A percentile compares a stretch with the other conserved stretches of the same genome.
Evolutionary conservation across 305 asterid genomes (phyloP).

Genomic region (Fraxinus nigra): DNA sequence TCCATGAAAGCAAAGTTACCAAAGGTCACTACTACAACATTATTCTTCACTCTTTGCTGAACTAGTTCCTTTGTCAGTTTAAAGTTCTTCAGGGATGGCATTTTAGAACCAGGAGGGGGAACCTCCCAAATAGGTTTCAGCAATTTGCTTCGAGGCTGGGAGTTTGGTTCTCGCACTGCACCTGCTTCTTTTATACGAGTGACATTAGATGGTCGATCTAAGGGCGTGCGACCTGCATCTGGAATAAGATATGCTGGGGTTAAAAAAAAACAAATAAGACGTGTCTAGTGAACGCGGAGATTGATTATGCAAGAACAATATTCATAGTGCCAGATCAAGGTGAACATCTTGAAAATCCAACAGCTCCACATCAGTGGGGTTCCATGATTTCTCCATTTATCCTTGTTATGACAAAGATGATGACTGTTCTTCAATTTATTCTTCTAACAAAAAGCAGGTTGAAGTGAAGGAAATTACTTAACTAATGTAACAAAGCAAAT

Average conservation of each 20-base stretch:
- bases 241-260: conserved; percentile 29
- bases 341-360: neutral
- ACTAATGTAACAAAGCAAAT: neutral
- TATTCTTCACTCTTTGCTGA: conserved; percentile 72
- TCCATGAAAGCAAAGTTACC: conserved; percentile 99
- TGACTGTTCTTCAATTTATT: neutral
- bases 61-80: conserved; percentile 72
- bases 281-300: neutral
- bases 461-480: neutral
- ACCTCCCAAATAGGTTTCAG: conserved; percentile 64
- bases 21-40: conserved; percentile 74
- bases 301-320: neutral
- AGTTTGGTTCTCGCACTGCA: conserved; percentile 24
- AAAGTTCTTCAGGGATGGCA: conserved; percentile 75
- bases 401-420: conserved; percentile 1
- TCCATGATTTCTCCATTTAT: conserved; percentile 5
- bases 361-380: neutral
- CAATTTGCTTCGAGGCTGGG: conserved; percentile 29
- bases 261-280: neutral
- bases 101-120: conserved; percentile 79
- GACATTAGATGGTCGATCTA: conserved; percentile 35
- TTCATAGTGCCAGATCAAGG: conserved; percentile 4
- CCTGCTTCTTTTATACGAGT: conserved; percentile 34
- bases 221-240: conserved; percentile 34
- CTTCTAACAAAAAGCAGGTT: neutral